Conservation (phyloP, 345 rosid genomes). For the Salix caprea region DNA sequence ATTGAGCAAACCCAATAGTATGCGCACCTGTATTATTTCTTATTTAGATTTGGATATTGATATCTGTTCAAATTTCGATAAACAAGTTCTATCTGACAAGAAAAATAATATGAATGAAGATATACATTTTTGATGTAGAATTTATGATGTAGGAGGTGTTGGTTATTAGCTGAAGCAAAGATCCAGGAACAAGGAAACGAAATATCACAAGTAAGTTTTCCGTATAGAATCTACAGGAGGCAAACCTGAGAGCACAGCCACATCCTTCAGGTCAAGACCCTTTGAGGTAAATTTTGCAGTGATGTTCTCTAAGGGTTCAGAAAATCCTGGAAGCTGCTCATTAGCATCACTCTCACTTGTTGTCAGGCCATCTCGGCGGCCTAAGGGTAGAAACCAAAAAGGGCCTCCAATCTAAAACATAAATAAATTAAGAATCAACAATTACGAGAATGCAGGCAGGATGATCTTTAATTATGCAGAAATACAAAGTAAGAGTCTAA, state of each 20-base stretch:
- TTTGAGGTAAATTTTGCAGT: constrained; percentile 52
- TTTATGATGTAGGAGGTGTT: too few species aligned
- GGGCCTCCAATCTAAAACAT: constrained; percentile 48
- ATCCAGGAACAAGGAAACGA: too few species aligned
- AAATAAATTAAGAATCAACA: background rate
- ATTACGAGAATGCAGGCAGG: background rate
- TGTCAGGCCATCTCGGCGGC: constrained; percentile 53
- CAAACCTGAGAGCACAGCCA: constrained; percentile 64
- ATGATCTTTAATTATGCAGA: too few species aligned
- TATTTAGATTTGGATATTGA: background rate
- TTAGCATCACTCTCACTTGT: constrained; percentile 49
- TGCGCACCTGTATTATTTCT: constrained; percentile 43
- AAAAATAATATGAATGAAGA: too few species aligned
- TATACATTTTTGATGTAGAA: too few species aligned
- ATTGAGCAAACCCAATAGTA: constrained; percentile 67
- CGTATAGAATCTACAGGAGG: background rate
- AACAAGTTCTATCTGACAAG: too few species aligned
- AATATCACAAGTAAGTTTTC: too few species aligned
- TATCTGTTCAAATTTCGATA: too few species aligned
- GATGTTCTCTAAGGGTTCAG: constrained; percentile 51
- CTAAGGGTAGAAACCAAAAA: constrained; percentile 47
- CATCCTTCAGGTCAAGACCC: constrained; percentile 61
- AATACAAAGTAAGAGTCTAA: background rate
- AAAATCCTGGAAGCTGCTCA: constrained; percentile 51
- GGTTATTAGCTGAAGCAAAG: too few species aligned